A percentile compares a stretch with the other conserved stretches of the same genome.
Evolutionary conservation across 2,329 filamentous ascomycete genomes (phyloP).

Genomic region (Xylariaceae sp.): DNA sequence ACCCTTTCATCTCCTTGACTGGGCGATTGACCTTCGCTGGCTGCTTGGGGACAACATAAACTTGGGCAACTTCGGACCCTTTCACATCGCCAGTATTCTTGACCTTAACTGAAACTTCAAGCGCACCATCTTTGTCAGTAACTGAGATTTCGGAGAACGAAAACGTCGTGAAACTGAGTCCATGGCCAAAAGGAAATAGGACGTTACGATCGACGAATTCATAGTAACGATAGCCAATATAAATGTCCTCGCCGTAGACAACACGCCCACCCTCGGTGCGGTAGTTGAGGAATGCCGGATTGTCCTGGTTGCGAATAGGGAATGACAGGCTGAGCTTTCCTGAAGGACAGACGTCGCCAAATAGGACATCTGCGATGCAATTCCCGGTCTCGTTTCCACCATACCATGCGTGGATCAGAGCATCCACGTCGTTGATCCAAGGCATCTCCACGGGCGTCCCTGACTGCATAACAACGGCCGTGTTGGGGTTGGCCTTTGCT

Average conservation of each 20-base stretch:
- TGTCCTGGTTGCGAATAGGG: slow-evolving; percentile 63
- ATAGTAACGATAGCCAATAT: slow-evolving; percentile 77
- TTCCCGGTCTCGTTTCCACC: slow-evolving; percentile 85
- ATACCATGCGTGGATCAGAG: slow-evolving; percentile 76
- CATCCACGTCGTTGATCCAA: slow-evolving; percentile 53
- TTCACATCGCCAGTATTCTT: slow-evolving; percentile 55
- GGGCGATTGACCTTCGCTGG: slow-evolving; percentile 51
- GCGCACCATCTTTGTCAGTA: slow-evolving; percentile 41
- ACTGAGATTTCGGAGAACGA: slow-evolving; percentile 46
- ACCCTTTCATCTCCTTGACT: slow-evolving; percentile 61
- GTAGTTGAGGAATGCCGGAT: slow-evolving; percentile 74
- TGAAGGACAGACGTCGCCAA: slow-evolving; percentile 69
- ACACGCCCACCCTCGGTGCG: slow-evolving; percentile 64
- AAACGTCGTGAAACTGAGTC: slow-evolving; percentile 74
- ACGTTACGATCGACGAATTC: slow-evolving; percentile 63
- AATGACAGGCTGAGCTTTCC: slow-evolving; percentile 73
- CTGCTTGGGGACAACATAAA: slow-evolving; percentile 51
- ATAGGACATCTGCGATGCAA: slow-evolving; percentile 72
- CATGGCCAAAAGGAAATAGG: slow-evolving; percentile 75
- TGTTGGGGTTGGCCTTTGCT: slow-evolving; percentile 61
- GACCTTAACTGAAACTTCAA: slow-evolving; percentile 47
- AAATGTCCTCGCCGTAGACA: slow-evolving; percentile 76
- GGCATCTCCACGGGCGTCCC: slow-evolving; percentile 73
- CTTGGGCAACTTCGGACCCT: slow-evolving; percentile 54
- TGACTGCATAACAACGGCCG: slow-evolving; percentile 71